phyloP scores from a whole-genome alignment of 352 stramenopile genomes.

The Phytophthora cactorum region DNA sequence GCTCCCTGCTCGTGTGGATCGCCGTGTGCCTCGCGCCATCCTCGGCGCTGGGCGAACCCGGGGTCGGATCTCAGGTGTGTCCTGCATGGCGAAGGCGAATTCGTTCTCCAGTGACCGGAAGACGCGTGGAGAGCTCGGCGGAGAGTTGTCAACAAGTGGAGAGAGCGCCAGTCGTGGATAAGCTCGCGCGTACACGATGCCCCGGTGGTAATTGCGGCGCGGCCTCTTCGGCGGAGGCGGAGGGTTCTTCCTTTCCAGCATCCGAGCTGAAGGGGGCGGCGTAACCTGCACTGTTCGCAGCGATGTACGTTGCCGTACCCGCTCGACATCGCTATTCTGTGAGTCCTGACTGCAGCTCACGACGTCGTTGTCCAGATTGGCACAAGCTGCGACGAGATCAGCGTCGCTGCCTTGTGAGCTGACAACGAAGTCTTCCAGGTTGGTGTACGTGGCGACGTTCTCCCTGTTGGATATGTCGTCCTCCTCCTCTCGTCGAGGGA shows the following conservation, averaged over 20 bases:
- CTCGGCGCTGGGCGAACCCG: slow-evolving; percentile 51
- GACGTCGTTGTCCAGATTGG: slow-evolving; percentile 29
- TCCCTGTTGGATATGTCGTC: slow-evolving; percentile 28
- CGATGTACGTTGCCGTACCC: slow-evolving; percentile 21
- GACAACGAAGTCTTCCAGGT: slow-evolving; percentile 29
- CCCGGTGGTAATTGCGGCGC: slow-evolving; percentile 21
- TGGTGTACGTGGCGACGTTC: slow-evolving; percentile 29
- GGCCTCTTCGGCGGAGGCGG: slow-evolving; percentile 55
- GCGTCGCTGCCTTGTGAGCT: slow-evolving; percentile 34
- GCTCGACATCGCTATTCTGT: slow-evolving; percentile 32
- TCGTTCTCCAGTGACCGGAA: slow-evolving; percentile 73
- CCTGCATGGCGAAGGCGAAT: slow-evolving; percentile 65
- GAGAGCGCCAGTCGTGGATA: slow-evolving; percentile 45
- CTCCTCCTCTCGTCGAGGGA: slow-evolving; percentile 20
- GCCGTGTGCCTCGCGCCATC: slow-evolving; percentile 52
- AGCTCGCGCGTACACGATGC: slow-evolving; percentile 39
- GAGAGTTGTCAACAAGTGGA: slow-evolving; percentile 45
- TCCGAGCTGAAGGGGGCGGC: slow-evolving; percentile 65
- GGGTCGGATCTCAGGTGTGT: slow-evolving; percentile 54
- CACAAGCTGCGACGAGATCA: slow-evolving; percentile 32
- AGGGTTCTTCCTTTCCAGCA: slow-evolving; percentile 74
- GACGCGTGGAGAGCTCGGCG: slow-evolving; percentile 43
- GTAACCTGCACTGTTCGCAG: slow-evolving; percentile 61
- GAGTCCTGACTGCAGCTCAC: slow-evolving; percentile 30
- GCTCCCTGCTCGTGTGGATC: slow-evolving; percentile 41